phyloP scores from a whole-genome alignment of 805 yeast species.

The Metschnikowia lochheadii region DNA sequence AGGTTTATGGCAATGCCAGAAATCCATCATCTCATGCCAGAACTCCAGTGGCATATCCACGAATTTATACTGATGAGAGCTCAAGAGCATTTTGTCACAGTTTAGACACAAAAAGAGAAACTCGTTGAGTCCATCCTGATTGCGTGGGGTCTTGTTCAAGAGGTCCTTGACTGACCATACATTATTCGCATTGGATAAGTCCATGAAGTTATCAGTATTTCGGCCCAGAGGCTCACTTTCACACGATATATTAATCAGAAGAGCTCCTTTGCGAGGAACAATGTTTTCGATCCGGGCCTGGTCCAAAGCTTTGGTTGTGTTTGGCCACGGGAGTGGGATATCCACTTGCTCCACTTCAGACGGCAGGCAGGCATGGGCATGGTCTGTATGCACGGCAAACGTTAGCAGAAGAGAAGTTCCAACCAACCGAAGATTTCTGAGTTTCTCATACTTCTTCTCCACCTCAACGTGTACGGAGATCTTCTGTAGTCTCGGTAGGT shows the following conservation, averaged over 20 bases:
- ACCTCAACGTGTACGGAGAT: constrained; percentile 9
- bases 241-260: not conserved
- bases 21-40: constrained; percentile 95
- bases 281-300: not conserved
- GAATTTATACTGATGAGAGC: constrained; percentile 32
- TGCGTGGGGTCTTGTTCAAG: constrained; percentile 28
- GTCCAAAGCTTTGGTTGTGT: too few species aligned
- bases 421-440: not conserved
- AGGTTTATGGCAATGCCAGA: constrained; percentile 96
- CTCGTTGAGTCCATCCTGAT: constrained; percentile 14
- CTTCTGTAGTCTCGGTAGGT: constrained; percentile 16
- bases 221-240: not conserved
- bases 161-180: constrained; percentile 45
- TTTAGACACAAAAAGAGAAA: constrained; percentile 30
- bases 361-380: not conserved
- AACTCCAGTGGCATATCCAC: constrained; percentile 82
- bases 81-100: constrained; percentile 28
- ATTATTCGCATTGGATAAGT: constrained; percentile 9
- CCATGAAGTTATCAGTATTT: constrained; percentile 9
- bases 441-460: not conserved
- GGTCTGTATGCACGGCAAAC: not conserved
- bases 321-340: not conserved
- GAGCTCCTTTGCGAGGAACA: not conserved
- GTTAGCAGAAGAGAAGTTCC: not conserved
- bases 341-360: not conserved